phyloP scores from a whole-genome alignment of 306 rosid species.

The Fragaria nilgerrensis region DNA sequence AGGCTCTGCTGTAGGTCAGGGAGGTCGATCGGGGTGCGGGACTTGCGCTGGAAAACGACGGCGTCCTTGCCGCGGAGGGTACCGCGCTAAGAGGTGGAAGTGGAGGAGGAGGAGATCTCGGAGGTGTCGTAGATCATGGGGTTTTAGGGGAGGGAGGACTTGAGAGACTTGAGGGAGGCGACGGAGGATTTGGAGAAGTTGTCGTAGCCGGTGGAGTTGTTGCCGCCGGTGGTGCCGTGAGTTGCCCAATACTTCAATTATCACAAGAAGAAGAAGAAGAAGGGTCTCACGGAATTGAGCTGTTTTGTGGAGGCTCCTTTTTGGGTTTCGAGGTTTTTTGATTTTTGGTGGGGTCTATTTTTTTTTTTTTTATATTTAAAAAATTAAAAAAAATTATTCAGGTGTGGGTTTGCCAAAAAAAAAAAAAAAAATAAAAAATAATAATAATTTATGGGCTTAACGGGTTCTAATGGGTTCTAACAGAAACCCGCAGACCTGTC shows the following conservation, averaged over 20 bases:
- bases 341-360: too few species aligned
- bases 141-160: slow-evolving; percentile 66
- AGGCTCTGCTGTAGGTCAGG: slow-evolving; percentile 54
- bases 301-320: too few species aligned
- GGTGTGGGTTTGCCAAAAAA: too few species aligned
- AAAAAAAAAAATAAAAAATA: too few species aligned
- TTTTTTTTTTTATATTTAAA: too few species aligned
- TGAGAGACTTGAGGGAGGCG: slow-evolving; percentile 40
- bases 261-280: too few species aligned
- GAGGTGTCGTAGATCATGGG: slow-evolving; percentile 60
- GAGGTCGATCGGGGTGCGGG: slow-evolving; percentile 47
- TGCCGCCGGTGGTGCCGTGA: slow-evolving; percentile 5
- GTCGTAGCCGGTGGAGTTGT: slow-evolving; percentile 34
- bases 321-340: too few species aligned
- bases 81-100: slow-evolving; percentile 69
- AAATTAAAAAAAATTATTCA: too few species aligned
- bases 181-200: slow-evolving; percentile 49
- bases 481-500: too few species aligned
- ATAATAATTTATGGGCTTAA: too few species aligned
- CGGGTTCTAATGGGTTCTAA: too few species aligned
- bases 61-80: slow-evolving; percentile 48
- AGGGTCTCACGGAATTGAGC: too few species aligned
- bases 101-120: slow-evolving; percentile 62
- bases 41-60: slow-evolving; percentile 63
- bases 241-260: background rate